phyloP scores from a whole-genome alignment of 208 protist genomes.

The Leishmania gerbilli region DNA sequence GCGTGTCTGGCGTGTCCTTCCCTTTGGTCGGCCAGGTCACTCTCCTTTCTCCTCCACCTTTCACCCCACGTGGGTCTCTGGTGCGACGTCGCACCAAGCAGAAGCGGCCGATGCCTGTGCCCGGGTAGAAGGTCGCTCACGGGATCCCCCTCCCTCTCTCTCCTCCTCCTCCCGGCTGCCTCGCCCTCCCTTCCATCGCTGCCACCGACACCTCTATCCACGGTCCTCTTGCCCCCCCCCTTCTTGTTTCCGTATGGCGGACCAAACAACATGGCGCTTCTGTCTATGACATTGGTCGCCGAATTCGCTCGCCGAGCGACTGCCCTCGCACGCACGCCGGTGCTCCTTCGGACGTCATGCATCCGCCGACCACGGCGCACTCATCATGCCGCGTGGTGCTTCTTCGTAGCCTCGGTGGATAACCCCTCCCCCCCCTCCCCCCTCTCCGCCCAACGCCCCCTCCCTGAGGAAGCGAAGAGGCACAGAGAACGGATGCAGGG shows the following conservation, averaged over 20 bases:
- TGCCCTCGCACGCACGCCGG: neutral
- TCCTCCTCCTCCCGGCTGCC: no score
- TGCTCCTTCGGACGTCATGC: neutral
- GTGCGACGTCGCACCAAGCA: neutral
- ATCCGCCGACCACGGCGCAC: neutral
- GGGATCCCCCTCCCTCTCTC: no score
- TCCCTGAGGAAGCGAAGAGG: neutral
- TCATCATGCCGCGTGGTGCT: neutral
- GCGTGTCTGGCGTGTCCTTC: neutral
- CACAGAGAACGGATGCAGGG: neutral
- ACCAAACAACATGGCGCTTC: neutral
- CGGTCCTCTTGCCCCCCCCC: neutral
- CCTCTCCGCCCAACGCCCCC: neutral
- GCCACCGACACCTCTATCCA: neutral
- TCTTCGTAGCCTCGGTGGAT: neutral
- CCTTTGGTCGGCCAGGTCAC: neutral
- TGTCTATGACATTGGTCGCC: neutral
- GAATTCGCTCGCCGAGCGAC: neutral
- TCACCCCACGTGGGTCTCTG: neutral
- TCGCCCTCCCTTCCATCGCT: neutral
- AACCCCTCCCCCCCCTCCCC: neutral
- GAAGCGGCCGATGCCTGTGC: neutral
- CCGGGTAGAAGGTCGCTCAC: neutral
- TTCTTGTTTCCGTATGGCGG: neutral
- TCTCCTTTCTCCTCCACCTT: neutral